Base-by-base conservation (phyloP, 371 early-diverging fungal genomes). In the Batrachochytrium dendrobatidis region DNA sequence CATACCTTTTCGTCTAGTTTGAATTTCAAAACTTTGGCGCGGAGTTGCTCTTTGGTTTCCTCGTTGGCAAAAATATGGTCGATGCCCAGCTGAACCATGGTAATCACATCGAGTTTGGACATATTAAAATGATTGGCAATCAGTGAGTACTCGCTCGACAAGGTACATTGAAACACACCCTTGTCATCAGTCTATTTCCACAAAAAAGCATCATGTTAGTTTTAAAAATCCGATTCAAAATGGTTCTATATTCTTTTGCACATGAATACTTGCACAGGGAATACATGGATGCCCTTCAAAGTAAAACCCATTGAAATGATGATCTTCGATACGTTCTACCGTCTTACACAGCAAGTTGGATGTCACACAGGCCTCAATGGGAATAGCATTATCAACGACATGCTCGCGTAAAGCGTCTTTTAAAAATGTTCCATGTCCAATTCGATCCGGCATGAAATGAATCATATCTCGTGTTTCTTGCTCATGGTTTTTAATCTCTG, bases 331-430 rank as follows among this genome's bases (percentile, higher is more conserved):
- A 22, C 64, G 57, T 1, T 62, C 44, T 0, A 80, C 82, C 0
- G 85, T 84, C 50, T 81, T 78, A 56, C 81, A 72, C 7, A 83
- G 35, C 0, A 86, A 55, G 55, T 86, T 86, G n/a, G 83, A 82
- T 7, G 85, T 80, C 76, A 85, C 73, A 59, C 86, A 86, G 0
- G 82, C 69, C 60, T 86, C 86, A 26, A 86, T 63, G 6, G 83
- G 82, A 25, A 81, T 76, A 18, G 63, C 35, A 3, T 69, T 51
- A 10, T 60, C 51, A 54, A 70, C 71, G 8, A 86, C 71, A 2
- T 29, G 56, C 29, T 63, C 55, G 30, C 75, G 64, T n/a, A 66
- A 64, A 7, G 45, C 64, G 15, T 70, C 70, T 50, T 74, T 70
- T 2, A 85, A 55, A 20, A 73, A 56, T 0, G 83, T 86, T 12